Evolutionary conservation across 2,329 filamentous ascomycete species (phyloP).

Genomic region (Phaeophleospora eucalypticola): DNA sequence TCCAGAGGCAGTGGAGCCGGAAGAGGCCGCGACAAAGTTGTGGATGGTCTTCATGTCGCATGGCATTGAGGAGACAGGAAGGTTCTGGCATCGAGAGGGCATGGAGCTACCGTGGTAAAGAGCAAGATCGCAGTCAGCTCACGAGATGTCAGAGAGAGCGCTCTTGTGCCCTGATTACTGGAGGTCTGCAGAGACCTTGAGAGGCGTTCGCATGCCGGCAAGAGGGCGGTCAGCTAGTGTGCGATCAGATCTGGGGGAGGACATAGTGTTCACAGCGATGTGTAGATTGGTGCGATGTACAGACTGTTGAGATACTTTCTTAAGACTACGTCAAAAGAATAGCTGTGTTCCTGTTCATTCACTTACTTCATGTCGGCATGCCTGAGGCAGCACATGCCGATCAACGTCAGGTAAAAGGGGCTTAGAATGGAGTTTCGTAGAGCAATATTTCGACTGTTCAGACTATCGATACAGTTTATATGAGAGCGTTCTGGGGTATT

Average conservation of each 20-base stretch:
- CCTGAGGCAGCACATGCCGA: background rate
- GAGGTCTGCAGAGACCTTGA: too few relatives aligned
- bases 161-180: too few relatives aligned
- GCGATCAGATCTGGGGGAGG: too few relatives aligned
- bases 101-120: slow-evolving; percentile 42
- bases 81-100: slow-evolving; percentile 44
- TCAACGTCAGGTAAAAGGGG: background rate
- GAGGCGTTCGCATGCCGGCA: too few relatives aligned
- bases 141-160: background rate
- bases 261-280: too few relatives aligned
- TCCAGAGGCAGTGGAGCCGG: slow-evolving; percentile 41
- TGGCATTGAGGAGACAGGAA: slow-evolving; percentile 39
- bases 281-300: too few relatives aligned
- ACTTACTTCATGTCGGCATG: background rate
- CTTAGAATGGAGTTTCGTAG: background rate
- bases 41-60: slow-evolving; percentile 41
- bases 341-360: too few relatives aligned
- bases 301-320: too few relatives aligned
- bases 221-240: too few relatives aligned
- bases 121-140: too few relatives aligned
- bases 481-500: slow-evolving; percentile 6
- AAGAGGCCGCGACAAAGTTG: slow-evolving; percentile 43
- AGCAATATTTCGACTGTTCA: slow-evolving; percentile 9
- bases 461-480: slow-evolving; percentile 2
- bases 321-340: too few relatives aligned